Conservation (phyloP, 2,329 filamentous ascomycete species). For the Didymella pomorum region DNA sequence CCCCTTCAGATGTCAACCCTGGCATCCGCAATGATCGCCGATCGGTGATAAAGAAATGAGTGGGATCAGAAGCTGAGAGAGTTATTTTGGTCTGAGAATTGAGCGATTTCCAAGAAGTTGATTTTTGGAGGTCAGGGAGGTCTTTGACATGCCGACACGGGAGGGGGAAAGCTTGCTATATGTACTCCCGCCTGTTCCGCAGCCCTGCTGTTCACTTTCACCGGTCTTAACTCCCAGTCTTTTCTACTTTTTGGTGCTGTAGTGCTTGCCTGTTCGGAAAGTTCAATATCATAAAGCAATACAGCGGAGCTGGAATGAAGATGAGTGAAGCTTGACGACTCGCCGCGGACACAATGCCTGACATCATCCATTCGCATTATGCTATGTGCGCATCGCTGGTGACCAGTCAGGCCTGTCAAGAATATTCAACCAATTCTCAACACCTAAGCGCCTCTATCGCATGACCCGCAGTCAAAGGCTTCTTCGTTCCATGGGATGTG, state of each 20-base stretch:
- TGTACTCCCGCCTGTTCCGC: slow-evolving; percentile 21
- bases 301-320: slow-evolving; percentile 1
- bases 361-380: slow-evolving; percentile 1
- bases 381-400: neutral
- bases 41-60: slow-evolving; percentile 4
- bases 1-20: slow-evolving; percentile 27
- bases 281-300: too few relatives aligned
- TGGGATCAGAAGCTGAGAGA: neutral
- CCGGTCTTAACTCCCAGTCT: slow-evolving; percentile 1
- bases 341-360: neutral
- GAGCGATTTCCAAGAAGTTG: slow-evolving; percentile 5
- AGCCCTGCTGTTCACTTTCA: slow-evolving; percentile 23
- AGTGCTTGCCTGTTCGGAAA: neutral
- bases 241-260: neutral
- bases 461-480: neutral
- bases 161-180: slow-evolving; percentile 12
- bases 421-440: neutral
- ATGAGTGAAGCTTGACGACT: slow-evolving; percentile 3
- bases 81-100: neutral
- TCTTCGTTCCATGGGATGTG: neutral
- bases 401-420: neutral
- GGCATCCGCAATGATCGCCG: slow-evolving; percentile 22
- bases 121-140: slow-evolving; percentile 20
- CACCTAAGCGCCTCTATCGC: neutral
- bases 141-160: slow-evolving; percentile 9